Percentiles rank a stretch among this genome's conserved stretches.
phyloP scores from a whole-genome alignment of 2,329 filamentous ascomycete species.

The Penicillium sp. region DNA sequence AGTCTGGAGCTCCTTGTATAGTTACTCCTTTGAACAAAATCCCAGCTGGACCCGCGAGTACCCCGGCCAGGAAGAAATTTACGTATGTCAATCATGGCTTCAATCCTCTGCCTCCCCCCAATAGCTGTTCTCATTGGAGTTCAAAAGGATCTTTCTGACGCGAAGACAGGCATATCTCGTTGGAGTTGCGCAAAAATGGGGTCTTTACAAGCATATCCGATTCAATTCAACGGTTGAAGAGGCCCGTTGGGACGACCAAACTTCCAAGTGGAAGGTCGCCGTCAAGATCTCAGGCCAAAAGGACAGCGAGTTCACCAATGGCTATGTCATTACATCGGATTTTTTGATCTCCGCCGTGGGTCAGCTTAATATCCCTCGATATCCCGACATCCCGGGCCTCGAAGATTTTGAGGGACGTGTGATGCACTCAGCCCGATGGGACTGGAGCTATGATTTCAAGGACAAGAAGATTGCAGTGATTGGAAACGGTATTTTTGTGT shows the following conservation, averaged over 20 bases:
- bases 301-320: conserved; percentile 48
- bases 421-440: conserved; percentile 56
- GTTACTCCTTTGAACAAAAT: conserved; percentile 57
- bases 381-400: conserved; percentile 46
- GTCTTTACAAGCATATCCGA: conserved; percentile 52
- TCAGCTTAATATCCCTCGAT: conserved; percentile 51
- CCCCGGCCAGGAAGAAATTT: conserved; percentile 56
- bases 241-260: conserved; percentile 50
- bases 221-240: conserved; percentile 52
- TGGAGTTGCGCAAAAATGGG: conserved; percentile 48
- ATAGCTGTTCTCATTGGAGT: neutral
- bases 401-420: conserved; percentile 47
- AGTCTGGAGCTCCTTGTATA: conserved; percentile 53
- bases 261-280: conserved; percentile 47
- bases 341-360: conserved; percentile 56
- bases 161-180: conserved; percentile 45
- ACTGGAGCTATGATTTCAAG: conserved; percentile 51
- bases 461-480: conserved; percentile 55
- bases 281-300: conserved; percentile 48
- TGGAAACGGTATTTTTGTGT: conserved; percentile 47
- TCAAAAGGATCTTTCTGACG: neutral
- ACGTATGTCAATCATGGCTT: conserved; percentile 27
- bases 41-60: conserved; percentile 54
- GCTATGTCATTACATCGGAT: conserved; percentile 50
- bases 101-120: no score